Evolutionary conservation across 225 moss, liverwort and hornwort species (phyloP).

Genomic region (Takakia lepidozioides): DNA sequence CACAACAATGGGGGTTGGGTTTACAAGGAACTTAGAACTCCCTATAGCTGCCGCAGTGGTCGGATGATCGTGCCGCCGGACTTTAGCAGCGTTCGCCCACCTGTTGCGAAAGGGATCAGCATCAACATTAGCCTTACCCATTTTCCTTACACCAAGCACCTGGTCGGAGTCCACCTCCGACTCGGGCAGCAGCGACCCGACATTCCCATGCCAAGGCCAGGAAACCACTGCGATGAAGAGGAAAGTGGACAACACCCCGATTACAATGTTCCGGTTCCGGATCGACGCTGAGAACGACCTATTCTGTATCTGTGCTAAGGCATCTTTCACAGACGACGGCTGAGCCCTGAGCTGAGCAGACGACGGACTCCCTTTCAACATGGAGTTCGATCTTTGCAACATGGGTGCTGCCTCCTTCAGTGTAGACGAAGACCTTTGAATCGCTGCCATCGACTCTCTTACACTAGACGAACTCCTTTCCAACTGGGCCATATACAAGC

Average conservation of each 20-base stretch:
- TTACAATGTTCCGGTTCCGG: constrained; percentile 40
- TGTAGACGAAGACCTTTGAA: constrained; percentile 36
- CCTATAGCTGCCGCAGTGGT: no score
- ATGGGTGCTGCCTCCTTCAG: constrained; percentile 46
- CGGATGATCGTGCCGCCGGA: constrained; percentile 44
- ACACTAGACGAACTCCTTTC: constrained; percentile 30
- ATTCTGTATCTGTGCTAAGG: constrained; percentile 13
- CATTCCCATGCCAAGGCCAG: constrained; percentile 31
- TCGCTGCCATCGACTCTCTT: constrained; percentile 48
- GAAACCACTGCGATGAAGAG: constrained; percentile 33
- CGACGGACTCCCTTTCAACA: constrained; percentile 31
- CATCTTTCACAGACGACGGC: constrained; percentile 13
- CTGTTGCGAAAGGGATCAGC: constrained; percentile 23
- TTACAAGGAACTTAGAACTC: no score
- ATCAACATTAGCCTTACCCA: background rate
- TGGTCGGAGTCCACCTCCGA: constrained; percentile 18
- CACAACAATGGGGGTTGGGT: no score
- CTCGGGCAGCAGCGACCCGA: constrained; percentile 19
- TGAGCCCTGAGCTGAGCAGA: constrained; percentile 30
- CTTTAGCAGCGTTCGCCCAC: constrained; percentile 36
- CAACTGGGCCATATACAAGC: no score
- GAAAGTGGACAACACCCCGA: constrained; percentile 31
- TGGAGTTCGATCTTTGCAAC: constrained; percentile 31
- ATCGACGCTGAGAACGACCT: constrained; percentile 24
- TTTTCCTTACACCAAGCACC: no score